Conservation (phyloP, 495 filamentous ascomycete genomes). For the Aspergillus biplanus region DNA sequence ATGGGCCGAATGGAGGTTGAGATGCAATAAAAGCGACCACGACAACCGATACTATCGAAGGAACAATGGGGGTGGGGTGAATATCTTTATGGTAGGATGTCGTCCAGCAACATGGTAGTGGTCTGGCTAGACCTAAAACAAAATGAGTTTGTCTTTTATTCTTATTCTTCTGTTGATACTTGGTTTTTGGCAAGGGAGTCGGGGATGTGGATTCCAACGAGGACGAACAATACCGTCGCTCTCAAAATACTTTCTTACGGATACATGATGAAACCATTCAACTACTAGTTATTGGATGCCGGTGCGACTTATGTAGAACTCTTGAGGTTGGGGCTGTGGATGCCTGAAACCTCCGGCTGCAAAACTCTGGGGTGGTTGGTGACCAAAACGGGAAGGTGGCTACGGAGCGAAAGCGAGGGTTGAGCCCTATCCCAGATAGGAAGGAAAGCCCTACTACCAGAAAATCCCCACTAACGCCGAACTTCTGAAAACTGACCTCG, state of each 20-base stretch:
- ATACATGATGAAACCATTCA: too few species aligned
- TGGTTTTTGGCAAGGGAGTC: background rate
- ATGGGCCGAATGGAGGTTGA: constrained; percentile 50
- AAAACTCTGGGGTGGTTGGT: background rate
- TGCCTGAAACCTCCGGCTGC: constrained; percentile 15
- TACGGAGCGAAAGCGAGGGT: constrained; percentile 45
- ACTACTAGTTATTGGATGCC: too few species aligned
- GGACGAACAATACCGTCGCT: too few species aligned
- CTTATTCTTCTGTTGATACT: constrained; percentile 1
- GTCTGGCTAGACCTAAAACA: constrained; percentile 7
- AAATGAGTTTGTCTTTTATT: constrained; percentile 7
- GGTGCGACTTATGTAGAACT: background rate
- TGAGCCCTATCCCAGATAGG: constrained; percentile 46
- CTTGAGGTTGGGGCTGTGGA: constrained; percentile 15
- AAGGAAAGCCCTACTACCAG: constrained; percentile 44
- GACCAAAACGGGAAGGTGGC: constrained; percentile 29
- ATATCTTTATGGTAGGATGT: constrained; percentile 12
- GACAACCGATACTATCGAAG: background rate
- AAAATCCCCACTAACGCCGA: constrained; percentile 50
- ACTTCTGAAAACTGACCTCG: constrained; percentile 40
- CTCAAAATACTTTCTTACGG: too few species aligned
- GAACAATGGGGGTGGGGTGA: background rate
- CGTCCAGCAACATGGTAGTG: background rate
- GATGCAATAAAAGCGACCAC: constrained; percentile 41
- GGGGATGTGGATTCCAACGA: background rate